Base-by-base conservation (phyloP, 495 filamentous ascomycete species). In the Tuber magnatum region DNA sequence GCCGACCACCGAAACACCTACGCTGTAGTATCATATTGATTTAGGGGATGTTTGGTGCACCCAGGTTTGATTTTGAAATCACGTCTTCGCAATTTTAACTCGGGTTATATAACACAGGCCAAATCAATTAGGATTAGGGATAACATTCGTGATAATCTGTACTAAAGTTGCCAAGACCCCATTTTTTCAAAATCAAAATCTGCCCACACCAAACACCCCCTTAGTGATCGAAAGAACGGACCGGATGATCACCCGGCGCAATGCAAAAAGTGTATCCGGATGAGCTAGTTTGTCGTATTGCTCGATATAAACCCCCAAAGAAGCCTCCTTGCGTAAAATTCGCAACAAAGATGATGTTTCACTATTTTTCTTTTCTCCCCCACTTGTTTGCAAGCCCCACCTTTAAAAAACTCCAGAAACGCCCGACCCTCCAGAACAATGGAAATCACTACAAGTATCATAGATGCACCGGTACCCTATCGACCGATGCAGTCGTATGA, bases 401-500 rank as follows among this genome's bases (percentile, higher is more conserved):
- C 42, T 71, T 32, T 71, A 71, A 41, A 41, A 41, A 40, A 71
- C 69, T 42, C 39, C 42, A 40, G 69, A 71, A 41, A 71, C 69
- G 42, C 39, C 42, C 28, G 42, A 40, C 39, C 39, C 35, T 71
- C 10, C 69, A 6, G 51, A 71, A 71, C 38, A 44, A 71, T 14
- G 28, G n/a, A 41, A 41, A 42, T 44, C 35, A 4, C 38, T 41
- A 44, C n/a, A 71, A 71, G 56, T 65, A n/a, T n/a, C n/a, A n/a
- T n/a, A 35, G 56, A 35, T 35, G 56, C 18, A 32, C 35, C 6
- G 8, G 42, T 39, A 71, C 35, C 24, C 39, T 22, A 43, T 32
- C 69, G 10, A 7, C 3, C 24, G 35, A 43, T 16, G 18, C 8
- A 16, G 42, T 40, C 18, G 12, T 16, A 42, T 42, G 77, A 85